phyloP scores from a whole-genome alignment of 257 asterid genomes.

The Solanum paucissectum region DNA sequence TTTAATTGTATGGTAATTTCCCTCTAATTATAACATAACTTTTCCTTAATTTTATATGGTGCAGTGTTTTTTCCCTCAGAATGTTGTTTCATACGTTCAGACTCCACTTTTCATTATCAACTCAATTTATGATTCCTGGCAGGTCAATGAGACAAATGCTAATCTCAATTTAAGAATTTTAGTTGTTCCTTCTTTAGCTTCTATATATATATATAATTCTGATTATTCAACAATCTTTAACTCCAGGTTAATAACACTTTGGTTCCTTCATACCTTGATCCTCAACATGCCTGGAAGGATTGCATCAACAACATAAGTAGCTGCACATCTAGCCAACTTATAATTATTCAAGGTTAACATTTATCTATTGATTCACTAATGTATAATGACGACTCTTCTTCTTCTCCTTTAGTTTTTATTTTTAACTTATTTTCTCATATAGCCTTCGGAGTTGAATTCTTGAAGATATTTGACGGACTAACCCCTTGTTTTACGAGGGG shows the following conservation, averaged over 20 bases:
- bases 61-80: not conserved
- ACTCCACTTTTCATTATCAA: not conserved
- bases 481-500: not conserved
- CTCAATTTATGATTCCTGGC: not conserved
- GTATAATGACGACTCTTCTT: too few species aligned
- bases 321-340: not conserved
- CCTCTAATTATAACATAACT: not conserved
- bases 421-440: not conserved
- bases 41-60: not conserved
- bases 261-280: not conserved
- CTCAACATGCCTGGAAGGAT: not conserved
- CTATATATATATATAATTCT: not conserved
- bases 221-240: not conserved
- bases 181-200: not conserved
- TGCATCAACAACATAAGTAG: not conserved
- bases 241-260: not conserved
- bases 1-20: not conserved
- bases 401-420: not conserved
- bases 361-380: not conserved
- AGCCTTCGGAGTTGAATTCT: not conserved
- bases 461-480: not conserved
- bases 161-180: not conserved
- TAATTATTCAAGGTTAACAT: not conserved
- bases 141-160: not conserved
- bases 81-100: not conserved